Base-by-base conservation (phyloP, 2,329 filamentous ascomycete species). In the Penicillium paneum region DNA sequence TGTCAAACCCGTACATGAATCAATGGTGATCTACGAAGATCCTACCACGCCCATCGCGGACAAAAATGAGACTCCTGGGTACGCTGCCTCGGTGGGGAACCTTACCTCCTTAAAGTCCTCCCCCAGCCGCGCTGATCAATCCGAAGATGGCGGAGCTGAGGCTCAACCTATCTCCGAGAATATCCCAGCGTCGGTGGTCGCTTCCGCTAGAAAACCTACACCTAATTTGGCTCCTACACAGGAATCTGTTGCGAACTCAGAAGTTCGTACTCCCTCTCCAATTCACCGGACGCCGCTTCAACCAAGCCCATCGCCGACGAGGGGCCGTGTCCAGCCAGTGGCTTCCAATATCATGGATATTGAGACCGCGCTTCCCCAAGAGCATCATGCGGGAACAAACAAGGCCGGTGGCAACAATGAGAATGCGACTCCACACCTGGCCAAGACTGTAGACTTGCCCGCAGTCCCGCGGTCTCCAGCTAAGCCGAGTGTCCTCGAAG, bases 401-500 rank as follows among this genome's bases (percentile, higher is more conserved):
- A 34, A 47, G 15, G n/a, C 29, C 11, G 55, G 24, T n/a, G 24
- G 48, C 21, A 66, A 59, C 45, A 65, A 67, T n/a, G 66, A 67
- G 36, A 67, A 70, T 61, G 56, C 53, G 28, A 61, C 53, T 38
- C 41, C 53, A 41, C 52, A 53, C 29, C 29, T 55, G 39, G 41
- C 49, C 44, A 58, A 64, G 32, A 34, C 57, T 24, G 51, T 57
- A 13, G 60, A 61, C 19, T 39, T 61, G 12, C 49, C 62, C 35
- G 56, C 59, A 15, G 57, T 60, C 1, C 64, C 65, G 21, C 60
- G 60, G 19, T 65, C 60, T 49, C 55, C 54, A 6, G 52, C 56
- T 13, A 71, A 67, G 47, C 54, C 64, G 11, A 68, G 63, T 49
- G 73, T 67, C 5, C 60, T 75, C 39, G 73, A 73, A 59, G 73